Conservation (phyloP, 345 rosid genomes). For the Melaleuca alternifolia region DNA sequence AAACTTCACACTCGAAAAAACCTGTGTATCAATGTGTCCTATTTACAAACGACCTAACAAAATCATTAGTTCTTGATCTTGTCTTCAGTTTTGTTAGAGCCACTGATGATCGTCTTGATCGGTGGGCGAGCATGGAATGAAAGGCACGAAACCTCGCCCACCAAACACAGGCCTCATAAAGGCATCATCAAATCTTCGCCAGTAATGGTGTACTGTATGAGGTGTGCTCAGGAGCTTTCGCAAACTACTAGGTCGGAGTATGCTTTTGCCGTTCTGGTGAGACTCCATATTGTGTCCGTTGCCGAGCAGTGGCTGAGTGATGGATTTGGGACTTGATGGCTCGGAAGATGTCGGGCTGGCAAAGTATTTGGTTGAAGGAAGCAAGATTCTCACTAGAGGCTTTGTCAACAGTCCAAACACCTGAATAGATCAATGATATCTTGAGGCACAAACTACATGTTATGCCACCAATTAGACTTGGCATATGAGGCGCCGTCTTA, state of each 20-base stretch:
- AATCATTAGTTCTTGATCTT: not conserved
- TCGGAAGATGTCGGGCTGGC: constrained; percentile 5
- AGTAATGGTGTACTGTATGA: constrained; percentile 19
- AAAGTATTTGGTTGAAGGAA: constrained; percentile 8
- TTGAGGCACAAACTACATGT: not conserved
- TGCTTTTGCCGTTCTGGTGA: not conserved
- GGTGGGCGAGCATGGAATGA: constrained; percentile 24
- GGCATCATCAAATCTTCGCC: constrained; percentile 26
- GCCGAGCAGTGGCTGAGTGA: constrained; percentile 15
- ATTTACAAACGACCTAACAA: not conserved
- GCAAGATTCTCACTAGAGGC: constrained; percentile 26
- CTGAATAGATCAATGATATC: not conserved
- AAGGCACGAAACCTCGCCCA: constrained; percentile 30
- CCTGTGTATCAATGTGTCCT: not conserved
- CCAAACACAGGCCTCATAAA: constrained; percentile 41
- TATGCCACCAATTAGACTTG: not conserved
- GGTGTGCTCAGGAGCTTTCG: constrained; percentile 25
- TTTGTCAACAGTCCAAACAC: constrained; percentile 30
- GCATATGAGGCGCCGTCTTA: not conserved
- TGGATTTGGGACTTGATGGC: constrained; percentile 20
- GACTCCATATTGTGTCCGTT: not conserved
- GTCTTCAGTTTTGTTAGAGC: not conserved
- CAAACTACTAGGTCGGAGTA: constrained; percentile 2
- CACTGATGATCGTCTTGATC: constrained; percentile 1
- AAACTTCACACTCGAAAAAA: not conserved